Evolutionary conservation across 2,329 filamentous ascomycete genomes (phyloP), one percentile per base, ranked within the genome.

Genomic region (Epichloe scottii): DNA sequence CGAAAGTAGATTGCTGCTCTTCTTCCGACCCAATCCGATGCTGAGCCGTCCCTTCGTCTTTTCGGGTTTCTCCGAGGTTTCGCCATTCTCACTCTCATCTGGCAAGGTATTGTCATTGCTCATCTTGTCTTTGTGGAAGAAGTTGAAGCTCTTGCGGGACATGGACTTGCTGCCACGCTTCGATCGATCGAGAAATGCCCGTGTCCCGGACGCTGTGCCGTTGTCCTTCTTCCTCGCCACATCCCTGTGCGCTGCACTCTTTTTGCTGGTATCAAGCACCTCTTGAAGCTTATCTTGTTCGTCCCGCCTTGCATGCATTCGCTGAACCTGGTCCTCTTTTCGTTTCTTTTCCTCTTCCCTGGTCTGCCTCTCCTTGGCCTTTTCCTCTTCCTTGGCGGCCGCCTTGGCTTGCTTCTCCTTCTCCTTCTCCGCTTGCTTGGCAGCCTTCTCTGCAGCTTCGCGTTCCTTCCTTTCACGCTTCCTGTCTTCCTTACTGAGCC

Each of bases 81-180:
- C 60, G 52, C 56, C 57, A 58, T 61, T 65, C 41, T 69, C 63
- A 42, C 60, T 59, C 10, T 38, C 42, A 48, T 64, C 63, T 50
- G 64, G 62, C 43, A 57, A 57, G 34, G 54, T 30, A 23, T 37
- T 33, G 10, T 53, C 52, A 33, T 60, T 59, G 48, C 51, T 34
- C 60, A 57, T 58, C 63, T 70, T 75, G 54, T 78, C 75, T 54
- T 78, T 80, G 58, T 75, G 72, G 38, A 84, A 68, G 61, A 87
- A 85, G 34, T 77, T 78, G 60, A 87, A 83, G 57, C 86, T 85
- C 66, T 85, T 88, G 55, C 84, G 80, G 46, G 86, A 79, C 71
- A 95, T 77, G 56, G 87, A 89, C 70, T 87, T 91, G 65, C 84
- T 88, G 10, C 81, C 81, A 50, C 83, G 76, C 58, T 82, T 79